Percentiles rank a stretch among this genome's conserved stretches.
Evolutionary conservation across 495 filamentous ascomycete species (phyloP).

Genomic region (Penicillium taxi): DNA sequence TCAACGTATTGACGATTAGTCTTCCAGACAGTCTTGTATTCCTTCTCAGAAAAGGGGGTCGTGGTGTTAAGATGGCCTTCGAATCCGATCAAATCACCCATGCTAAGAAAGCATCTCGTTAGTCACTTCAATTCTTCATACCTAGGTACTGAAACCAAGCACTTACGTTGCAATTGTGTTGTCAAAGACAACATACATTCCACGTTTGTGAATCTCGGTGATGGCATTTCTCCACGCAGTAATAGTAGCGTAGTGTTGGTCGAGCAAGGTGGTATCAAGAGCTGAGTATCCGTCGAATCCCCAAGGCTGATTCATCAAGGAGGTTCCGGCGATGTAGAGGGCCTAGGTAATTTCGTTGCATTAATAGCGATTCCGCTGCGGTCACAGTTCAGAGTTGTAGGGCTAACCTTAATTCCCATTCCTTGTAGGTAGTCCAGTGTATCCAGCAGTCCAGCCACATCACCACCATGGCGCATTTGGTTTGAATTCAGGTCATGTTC

Average conservation of each 20-base stretch:
- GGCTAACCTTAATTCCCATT: slow-evolving; percentile 61
- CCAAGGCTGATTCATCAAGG: slow-evolving; percentile 66
- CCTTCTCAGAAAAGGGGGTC: slow-evolving; percentile 49
- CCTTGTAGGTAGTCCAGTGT: slow-evolving; percentile 66
- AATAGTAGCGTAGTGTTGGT: slow-evolving; percentile 59
- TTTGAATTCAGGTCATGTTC: slow-evolving; percentile 61
- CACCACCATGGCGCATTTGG: slow-evolving; percentile 65
- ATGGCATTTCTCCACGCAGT: slow-evolving; percentile 55
- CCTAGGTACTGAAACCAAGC: not conserved
- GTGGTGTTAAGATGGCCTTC: slow-evolving; percentile 56
- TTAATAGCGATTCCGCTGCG: not conserved
- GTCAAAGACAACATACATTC: slow-evolving; percentile 65
- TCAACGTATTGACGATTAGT: slow-evolving; percentile 49
- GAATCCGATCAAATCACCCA: slow-evolving; percentile 64
- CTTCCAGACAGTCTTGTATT: slow-evolving; percentile 54
- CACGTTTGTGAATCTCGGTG: slow-evolving; percentile 53
- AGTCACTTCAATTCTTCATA: not conserved
- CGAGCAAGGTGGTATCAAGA: slow-evolving; percentile 60
- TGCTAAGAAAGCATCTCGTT: slow-evolving; percentile 16
- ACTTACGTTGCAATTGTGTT: slow-evolving; percentile 64
- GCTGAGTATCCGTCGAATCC: slow-evolving; percentile 58
- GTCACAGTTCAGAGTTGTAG: not conserved
- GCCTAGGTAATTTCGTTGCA: slow-evolving; percentile 29
- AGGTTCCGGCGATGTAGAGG: slow-evolving; percentile 61
- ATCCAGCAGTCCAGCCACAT: slow-evolving; percentile 54